Conservation (phyloP, 257 asterid genomes). For the Solanum infundibuliforme region DNA sequence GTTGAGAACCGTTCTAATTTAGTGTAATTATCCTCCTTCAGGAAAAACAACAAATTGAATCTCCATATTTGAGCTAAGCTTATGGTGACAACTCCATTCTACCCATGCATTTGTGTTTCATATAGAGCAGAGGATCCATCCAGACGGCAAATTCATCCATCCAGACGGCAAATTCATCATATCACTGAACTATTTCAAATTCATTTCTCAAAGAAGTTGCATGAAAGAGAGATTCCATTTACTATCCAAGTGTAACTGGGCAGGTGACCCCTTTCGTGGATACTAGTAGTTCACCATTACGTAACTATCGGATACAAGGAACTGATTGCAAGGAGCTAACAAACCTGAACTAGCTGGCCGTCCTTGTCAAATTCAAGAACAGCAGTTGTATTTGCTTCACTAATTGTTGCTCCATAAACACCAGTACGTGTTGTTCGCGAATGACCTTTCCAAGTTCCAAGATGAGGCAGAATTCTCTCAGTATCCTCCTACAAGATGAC, state of each 20-base stretch:
- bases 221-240: background rate
- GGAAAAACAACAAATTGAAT: background rate
- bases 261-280: background rate
- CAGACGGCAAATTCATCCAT: background rate
- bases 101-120: background rate
- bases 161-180: background rate
- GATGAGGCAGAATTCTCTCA: slow-evolving; percentile 49
- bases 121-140: background rate
- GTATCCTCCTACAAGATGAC: slow-evolving; percentile 39
- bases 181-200: background rate
- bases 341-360: slow-evolving; percentile 79
- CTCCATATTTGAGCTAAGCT: background rate
- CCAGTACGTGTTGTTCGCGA: slow-evolving; percentile 86
- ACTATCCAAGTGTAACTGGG: background rate
- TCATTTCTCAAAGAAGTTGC: background rate
- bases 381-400: slow-evolving; percentile 65
- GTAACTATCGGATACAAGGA: background rate
- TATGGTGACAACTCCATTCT: background rate
- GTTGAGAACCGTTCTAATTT: background rate
- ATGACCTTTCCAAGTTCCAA: slow-evolving; percentile 89
- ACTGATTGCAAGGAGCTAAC: slow-evolving; percentile 1
- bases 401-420: slow-evolving; percentile 82
- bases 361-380: slow-evolving; percentile 49
- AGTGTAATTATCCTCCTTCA: background rate
- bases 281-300: background rate